Percentiles rank a stretch among this genome's conserved stretches.
These are phyloP conservation scores for Scytalidium sp. DNA, from an alignment of 2,329 filamentous ascomycete species.

Conservation along the genomic window DNA sequence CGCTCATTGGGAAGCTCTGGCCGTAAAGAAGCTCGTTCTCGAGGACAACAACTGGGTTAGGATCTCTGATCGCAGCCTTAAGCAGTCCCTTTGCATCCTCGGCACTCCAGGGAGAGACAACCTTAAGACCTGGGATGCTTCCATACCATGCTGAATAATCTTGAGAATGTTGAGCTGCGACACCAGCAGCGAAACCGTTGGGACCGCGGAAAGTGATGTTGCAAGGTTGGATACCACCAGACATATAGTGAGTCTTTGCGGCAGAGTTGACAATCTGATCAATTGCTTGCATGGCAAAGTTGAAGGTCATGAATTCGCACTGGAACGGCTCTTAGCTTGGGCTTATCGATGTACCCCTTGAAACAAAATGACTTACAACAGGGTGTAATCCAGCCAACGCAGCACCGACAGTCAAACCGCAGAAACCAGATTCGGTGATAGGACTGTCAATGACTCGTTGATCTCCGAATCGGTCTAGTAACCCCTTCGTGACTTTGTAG, in stretches of 20 bases:
- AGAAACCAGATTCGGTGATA: constrained; percentile 96
- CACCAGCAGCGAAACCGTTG: constrained; percentile 95
- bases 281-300: constrained; percentile 99
- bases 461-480: constrained; percentile 94
- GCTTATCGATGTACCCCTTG: constrained; percentile 7
- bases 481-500: constrained; percentile 99
- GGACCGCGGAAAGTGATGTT: constrained; percentile 99
- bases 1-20: constrained; percentile 93
- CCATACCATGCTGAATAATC: constrained; percentile 99
- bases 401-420: constrained; percentile 89
- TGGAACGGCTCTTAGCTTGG: constrained; percentile 32
- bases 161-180: constrained; percentile 97
- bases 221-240: constrained; percentile 97
- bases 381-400: constrained; percentile 93
- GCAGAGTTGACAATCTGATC: constrained; percentile 99
- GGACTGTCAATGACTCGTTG: constrained; percentile 97
- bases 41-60: constrained; percentile 90
- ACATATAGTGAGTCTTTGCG: constrained; percentile 99
- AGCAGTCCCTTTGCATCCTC: constrained; percentile 98
- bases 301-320: constrained; percentile 99
- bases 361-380: constrained; percentile 61
- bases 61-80: constrained; percentile 97
- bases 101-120: constrained; percentile 91
- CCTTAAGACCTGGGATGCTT: constrained; percentile 95
- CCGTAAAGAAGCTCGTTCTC: constrained; percentile 93